These are phyloP conservation scores for Fistulinella cinereoalba DNA, from an alignment of 1,284 basidiomycete genomes.

Conservation along the genomic window DNA sequence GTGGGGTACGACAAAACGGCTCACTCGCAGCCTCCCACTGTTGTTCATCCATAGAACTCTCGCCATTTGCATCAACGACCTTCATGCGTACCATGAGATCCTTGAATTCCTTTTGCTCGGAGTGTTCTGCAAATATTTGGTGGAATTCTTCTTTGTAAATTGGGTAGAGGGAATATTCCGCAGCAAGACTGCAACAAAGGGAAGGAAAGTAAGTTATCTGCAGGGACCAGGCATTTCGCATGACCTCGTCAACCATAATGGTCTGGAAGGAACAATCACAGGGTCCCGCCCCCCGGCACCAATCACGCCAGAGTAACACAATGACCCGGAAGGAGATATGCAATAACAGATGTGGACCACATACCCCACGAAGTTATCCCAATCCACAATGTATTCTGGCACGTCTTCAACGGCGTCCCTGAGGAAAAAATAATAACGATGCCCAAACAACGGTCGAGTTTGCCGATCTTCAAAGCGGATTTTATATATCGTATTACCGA, in stretches of 20 bases:
- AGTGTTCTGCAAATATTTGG: conserved; percentile 78
- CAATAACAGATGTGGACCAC: conserved; percentile 28
- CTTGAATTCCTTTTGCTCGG: conserved; percentile 72
- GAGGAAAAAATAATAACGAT: conserved; percentile 93
- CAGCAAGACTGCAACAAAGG: conserved; percentile 62
- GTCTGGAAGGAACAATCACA: neutral
- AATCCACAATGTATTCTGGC: conserved; percentile 94
- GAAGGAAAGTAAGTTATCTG: conserved; percentile 9
- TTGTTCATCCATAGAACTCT: conserved; percentile 86
- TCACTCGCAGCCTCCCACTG: conserved; percentile 96
- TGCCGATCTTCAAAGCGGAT: conserved; percentile 79
- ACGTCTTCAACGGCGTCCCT: conserved; percentile 95
- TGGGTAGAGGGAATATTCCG: conserved; percentile 74
- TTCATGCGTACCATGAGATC: conserved; percentile 84
- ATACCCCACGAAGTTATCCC: conserved; percentile 88
- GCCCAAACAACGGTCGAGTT: conserved; percentile 73
- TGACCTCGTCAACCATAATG: neutral
- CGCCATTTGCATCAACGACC: conserved; percentile 79
- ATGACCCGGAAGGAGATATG: neutral
- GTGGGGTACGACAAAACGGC: conserved; percentile 33
- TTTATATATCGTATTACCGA: conserved; percentile 89
- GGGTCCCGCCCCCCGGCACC: neutral
- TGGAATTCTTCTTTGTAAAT: conserved; percentile 89
- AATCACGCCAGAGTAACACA: neutral
- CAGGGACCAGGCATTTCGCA: neutral